Evolutionary conservation across 2,329 filamentous ascomycete genomes (phyloP).

Genomic region (Talaromyces marneffei): DNA sequence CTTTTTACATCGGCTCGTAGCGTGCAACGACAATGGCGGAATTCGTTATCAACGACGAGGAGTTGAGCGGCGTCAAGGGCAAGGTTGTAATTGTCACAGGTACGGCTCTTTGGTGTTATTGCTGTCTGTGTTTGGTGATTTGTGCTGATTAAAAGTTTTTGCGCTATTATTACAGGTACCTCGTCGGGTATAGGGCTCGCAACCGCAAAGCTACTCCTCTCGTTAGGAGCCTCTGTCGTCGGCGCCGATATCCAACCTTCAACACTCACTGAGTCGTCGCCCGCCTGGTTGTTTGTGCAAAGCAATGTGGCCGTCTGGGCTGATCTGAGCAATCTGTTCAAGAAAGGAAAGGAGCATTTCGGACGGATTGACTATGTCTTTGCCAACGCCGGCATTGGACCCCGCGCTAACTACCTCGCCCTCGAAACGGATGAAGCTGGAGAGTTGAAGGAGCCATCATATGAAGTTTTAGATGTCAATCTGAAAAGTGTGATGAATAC

Average conservation of each 20-base stretch:
- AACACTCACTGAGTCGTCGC: conserved; percentile 17
- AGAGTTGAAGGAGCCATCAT: conserved; percentile 43
- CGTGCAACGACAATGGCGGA: conserved; percentile 35
- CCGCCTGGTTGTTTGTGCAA: conserved; percentile 39
- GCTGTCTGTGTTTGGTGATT: background rate
- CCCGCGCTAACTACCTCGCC: conserved; percentile 43
- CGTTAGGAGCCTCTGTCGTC: conserved; percentile 51
- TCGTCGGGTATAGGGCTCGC: conserved; percentile 58
- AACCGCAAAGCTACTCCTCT: conserved; percentile 48
- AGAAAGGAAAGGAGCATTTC: conserved; percentile 40
- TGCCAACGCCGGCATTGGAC: conserved; percentile 52
- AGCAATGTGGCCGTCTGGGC: conserved; percentile 49
- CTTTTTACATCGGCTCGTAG: background rate
- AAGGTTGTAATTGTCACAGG: conserved; percentile 52
- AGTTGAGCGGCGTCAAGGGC: conserved; percentile 41
- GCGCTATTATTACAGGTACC: conserved; percentile 37
- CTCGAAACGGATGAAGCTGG: conserved; percentile 47
- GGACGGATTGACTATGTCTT: conserved; percentile 45
- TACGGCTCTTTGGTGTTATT: conserved; percentile 20
- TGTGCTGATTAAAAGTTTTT: background rate
- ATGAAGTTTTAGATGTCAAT: conserved; percentile 46
- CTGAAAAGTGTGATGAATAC: conserved; percentile 49
- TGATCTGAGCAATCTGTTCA: conserved; percentile 49
- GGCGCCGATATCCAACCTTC: conserved; percentile 48
- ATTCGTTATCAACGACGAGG: conserved; percentile 43